phyloP scores from a whole-genome alignment of 768 basidiomycete genomes.

The Kwoniella sp. region DNA sequence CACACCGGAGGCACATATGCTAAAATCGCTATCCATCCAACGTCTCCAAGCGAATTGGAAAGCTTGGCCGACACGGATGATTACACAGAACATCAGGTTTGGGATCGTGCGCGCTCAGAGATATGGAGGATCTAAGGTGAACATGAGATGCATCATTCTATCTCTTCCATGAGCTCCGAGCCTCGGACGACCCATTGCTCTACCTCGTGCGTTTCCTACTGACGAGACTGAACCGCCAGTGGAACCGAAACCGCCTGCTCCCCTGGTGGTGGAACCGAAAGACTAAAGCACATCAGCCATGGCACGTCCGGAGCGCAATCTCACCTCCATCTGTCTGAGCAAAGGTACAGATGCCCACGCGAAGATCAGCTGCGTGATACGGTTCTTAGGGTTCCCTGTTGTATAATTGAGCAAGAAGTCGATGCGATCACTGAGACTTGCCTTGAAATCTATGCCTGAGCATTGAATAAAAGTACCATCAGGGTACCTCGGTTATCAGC shows the following conservation, averaged over 20 bases:
- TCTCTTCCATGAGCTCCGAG: too few species aligned
- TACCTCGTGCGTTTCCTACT: too few species aligned
- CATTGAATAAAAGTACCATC: slow-evolving; percentile 88
- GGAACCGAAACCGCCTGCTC: slow-evolving; percentile 83
- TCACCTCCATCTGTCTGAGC: slow-evolving; percentile 74
- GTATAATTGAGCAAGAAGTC: background rate
- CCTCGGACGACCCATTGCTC: too few species aligned
- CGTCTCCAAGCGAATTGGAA: slow-evolving; percentile 30
- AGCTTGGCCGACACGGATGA: slow-evolving; percentile 25
- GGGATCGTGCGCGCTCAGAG: slow-evolving; percentile 52
- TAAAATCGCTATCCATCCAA: slow-evolving; percentile 51
- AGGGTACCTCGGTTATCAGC: slow-evolving; percentile 93
- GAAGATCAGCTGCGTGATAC: slow-evolving; percentile 88
- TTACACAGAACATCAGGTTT: slow-evolving; percentile 47
- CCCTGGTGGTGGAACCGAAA: slow-evolving; percentile 79
- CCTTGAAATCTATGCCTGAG: slow-evolving; percentile 79
- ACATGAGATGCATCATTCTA: background rate
- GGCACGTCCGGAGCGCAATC: slow-evolving; percentile 34
- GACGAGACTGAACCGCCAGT: slow-evolving; percentile 64
- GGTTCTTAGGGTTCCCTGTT: slow-evolving; percentile 81
- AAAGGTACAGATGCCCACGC: slow-evolving; percentile 83
- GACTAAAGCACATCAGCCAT: slow-evolving; percentile 54
- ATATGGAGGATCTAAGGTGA: slow-evolving; percentile 49
- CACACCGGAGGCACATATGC: slow-evolving; percentile 52
- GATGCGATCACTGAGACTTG: slow-evolving; percentile 51